phyloP scores from a whole-genome alignment of 345 rosid genomes.

The Brassica incana region DNA sequence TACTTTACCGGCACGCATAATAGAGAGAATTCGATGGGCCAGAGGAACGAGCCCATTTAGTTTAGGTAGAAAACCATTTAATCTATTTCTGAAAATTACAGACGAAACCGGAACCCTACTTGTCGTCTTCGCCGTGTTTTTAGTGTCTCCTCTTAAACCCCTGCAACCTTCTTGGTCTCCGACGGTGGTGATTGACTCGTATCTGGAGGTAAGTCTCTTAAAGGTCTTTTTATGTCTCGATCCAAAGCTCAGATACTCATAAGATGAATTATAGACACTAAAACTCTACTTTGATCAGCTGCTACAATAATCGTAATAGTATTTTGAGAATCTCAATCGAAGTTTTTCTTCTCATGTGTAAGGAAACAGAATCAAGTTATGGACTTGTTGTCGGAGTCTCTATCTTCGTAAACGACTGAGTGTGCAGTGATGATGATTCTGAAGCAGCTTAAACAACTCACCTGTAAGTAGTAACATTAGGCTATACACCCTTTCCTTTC shows the following conservation, averaged over 20 bases:
- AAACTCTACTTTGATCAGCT: not conserved
- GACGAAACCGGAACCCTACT: constrained; percentile 20
- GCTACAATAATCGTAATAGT: not conserved
- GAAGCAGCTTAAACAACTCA: constrained; percentile 24
- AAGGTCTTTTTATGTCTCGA: not conserved
- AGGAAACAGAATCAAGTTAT: constrained; percentile 13
- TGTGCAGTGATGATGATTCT: constrained; percentile 18
- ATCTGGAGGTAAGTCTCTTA: not conserved
- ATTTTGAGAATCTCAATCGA: not conserved
- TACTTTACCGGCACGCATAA: too few species aligned
- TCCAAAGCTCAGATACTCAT: not conserved
- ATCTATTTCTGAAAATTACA: not conserved
- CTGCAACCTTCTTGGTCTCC: constrained; percentile 1
- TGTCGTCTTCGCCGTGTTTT: not conserved
- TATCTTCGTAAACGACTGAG: not conserved
- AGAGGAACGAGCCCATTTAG: constrained; percentile 2
- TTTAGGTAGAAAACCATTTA: too few species aligned
- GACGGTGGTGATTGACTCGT: not conserved
- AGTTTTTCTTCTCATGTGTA: not conserved
- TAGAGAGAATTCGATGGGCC: not conserved
- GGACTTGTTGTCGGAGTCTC: constrained; percentile 6
- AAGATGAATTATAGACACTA: not conserved
- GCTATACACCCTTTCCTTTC: not conserved
- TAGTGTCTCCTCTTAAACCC: constrained; percentile 16
- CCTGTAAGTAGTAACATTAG: constrained; percentile 10